Conservation (phyloP, 2,329 filamentous ascomycete genomes). For the Anthostomella pinea region DNA sequence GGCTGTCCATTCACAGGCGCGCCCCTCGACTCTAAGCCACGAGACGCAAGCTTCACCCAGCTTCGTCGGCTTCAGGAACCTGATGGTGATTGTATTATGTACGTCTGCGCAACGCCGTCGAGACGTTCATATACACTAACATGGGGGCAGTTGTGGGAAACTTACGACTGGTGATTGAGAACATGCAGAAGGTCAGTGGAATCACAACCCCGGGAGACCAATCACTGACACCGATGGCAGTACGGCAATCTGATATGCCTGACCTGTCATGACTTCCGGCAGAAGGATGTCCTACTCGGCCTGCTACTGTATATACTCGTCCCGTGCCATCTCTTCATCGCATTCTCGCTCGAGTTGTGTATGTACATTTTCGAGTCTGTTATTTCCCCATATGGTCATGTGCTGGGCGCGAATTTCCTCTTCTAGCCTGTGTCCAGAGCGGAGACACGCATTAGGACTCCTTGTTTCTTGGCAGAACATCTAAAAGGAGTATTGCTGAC, state of each 20-base stretch:
- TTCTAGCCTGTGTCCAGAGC: too few species aligned
- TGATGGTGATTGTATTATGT: slow-evolving; percentile 93
- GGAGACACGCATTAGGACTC: too few species aligned
- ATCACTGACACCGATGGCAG: slow-evolving; percentile 41
- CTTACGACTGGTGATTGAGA: slow-evolving; percentile 90
- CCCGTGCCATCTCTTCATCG: slow-evolving; percentile 85
- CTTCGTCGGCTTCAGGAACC: slow-evolving; percentile 90
- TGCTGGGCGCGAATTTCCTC: too few species aligned
- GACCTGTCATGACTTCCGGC: slow-evolving; percentile 81
- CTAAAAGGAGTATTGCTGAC: too few species aligned
- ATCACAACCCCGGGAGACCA: slow-evolving; percentile 6
- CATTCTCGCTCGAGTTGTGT: slow-evolving; percentile 86
- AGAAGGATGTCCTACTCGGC: slow-evolving; percentile 73
- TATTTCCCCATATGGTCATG: too few species aligned
- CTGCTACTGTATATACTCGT: slow-evolving; percentile 80
- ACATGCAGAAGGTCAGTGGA: slow-evolving; percentile 76
- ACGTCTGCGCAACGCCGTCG: too few species aligned
- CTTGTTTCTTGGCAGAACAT: too few species aligned
- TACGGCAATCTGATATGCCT: slow-evolving; percentile 95
- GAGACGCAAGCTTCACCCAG: slow-evolving; percentile 74
- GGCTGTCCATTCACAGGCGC: slow-evolving; percentile 71
- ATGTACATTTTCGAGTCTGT: too few species aligned
- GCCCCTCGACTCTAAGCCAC: slow-evolving; percentile 80
- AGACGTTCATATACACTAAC: too few species aligned
- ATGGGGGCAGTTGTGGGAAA: slow-evolving; percentile 91